Conservation (phyloP, 768 basidiomycete genomes). For the Exsudoporus frostii region DNA sequence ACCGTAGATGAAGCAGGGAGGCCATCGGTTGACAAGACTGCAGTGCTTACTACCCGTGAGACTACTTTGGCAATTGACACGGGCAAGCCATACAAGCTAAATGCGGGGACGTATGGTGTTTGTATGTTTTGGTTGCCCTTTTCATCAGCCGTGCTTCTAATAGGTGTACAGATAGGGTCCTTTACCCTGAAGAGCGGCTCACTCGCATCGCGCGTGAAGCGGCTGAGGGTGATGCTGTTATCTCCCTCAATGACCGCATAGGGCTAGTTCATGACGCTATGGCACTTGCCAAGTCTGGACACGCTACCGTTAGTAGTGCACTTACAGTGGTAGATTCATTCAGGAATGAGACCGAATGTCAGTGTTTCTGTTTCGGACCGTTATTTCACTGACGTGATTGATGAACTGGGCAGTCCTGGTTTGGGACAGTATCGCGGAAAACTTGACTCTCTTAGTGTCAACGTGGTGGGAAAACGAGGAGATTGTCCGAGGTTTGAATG, state of each 20-base stretch:
- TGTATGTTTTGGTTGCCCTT: slow-evolving; percentile 51
- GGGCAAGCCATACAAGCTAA: slow-evolving; percentile 81
- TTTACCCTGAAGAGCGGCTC: slow-evolving; percentile 80
- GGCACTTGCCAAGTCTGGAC: slow-evolving; percentile 78
- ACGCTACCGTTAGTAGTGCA: slow-evolving; percentile 70
- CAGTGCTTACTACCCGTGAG: slow-evolving; percentile 68
- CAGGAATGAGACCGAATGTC: slow-evolving; percentile 74
- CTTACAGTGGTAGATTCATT: slow-evolving; percentile 70
- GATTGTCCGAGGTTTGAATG: slow-evolving; percentile 51
- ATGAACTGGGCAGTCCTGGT: slow-evolving; percentile 58
- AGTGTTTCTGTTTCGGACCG: slow-evolving; percentile 23
- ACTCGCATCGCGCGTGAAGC: slow-evolving; percentile 78
- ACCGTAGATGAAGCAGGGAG: slow-evolving; percentile 61
- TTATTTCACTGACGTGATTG: not conserved
- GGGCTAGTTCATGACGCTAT: slow-evolving; percentile 84
- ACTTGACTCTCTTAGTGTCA: slow-evolving; percentile 50
- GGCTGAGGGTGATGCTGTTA: slow-evolving; percentile 57
- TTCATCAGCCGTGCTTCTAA: not conserved
- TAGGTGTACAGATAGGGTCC: slow-evolving; percentile 62
- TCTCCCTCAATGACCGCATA: slow-evolving; percentile 83
- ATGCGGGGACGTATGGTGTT: slow-evolving; percentile 84
- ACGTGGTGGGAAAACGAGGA: slow-evolving; percentile 83
- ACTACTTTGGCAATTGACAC: slow-evolving; percentile 69
- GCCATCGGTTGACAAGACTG: slow-evolving; percentile 52
- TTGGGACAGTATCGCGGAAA: slow-evolving; percentile 67